A percentile compares a stretch with the other conserved stretches of the same genome.
Conservation (phyloP, 805 yeast genomes). For the Candida sithepensis region DNA sequence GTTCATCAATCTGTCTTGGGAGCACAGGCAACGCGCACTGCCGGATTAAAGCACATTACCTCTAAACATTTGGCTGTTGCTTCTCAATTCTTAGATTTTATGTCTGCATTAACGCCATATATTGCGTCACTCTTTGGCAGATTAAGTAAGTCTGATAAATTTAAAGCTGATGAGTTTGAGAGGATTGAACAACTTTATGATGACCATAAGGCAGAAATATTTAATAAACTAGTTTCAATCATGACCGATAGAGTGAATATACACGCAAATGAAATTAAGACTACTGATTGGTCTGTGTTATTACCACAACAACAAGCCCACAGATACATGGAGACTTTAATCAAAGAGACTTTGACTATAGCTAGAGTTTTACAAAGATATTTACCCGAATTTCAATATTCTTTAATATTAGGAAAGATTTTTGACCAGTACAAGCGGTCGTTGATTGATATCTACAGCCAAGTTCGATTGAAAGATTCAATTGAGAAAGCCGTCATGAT, state of each 20-base stretch:
- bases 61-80: slow-evolving; percentile 69
- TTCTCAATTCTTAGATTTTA: slow-evolving; percentile 56
- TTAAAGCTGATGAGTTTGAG: slow-evolving; percentile 36
- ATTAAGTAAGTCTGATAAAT: slow-evolving; percentile 26
- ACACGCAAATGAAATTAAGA: slow-evolving; percentile 46
- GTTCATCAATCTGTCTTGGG: slow-evolving; percentile 60
- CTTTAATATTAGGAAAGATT: slow-evolving; percentile 43
- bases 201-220: slow-evolving; percentile 63
- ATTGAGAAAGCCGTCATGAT: slow-evolving; percentile 52
- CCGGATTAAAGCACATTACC: slow-evolving; percentile 70
- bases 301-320: slow-evolving; percentile 46
- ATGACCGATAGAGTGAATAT: slow-evolving; percentile 61
- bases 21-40: slow-evolving; percentile 73
- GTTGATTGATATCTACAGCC: slow-evolving; percentile 49
- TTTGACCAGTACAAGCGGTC: slow-evolving; percentile 57
- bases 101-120: slow-evolving; percentile 38
- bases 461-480: slow-evolving; percentile 45
- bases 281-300: slow-evolving; percentile 49
- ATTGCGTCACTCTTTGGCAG: slow-evolving; percentile 30
- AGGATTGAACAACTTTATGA: slow-evolving; percentile 38
- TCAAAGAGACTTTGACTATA: slow-evolving; percentile 64
- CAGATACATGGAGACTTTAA: slow-evolving; percentile 59
- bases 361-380: slow-evolving; percentile 56
- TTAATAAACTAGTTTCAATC: slow-evolving; percentile 60
- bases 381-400: slow-evolving; percentile 47